Evolutionary conservation across 2,329 filamentous ascomycete species (phyloP).

Genomic region (Ophiosphaerella herpotricha): DNA sequence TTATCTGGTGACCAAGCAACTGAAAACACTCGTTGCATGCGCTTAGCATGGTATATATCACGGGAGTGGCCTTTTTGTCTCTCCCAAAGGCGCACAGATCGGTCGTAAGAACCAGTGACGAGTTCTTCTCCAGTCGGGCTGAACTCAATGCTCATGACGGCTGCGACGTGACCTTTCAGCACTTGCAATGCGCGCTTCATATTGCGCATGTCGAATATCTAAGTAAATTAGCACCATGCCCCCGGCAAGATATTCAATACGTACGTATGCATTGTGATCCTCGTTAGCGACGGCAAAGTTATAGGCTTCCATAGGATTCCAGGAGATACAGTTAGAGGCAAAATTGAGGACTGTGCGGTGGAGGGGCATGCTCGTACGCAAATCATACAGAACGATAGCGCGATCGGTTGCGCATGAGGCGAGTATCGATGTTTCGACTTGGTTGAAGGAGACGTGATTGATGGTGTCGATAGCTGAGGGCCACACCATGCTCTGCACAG

Average conservation of each 20-base stretch:
- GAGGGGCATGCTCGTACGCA: conserved; percentile 82
- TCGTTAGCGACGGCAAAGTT: conserved; percentile 93
- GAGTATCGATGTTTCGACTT: conserved; percentile 88
- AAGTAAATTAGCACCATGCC: conserved; percentile 5
- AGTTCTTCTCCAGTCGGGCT: conserved; percentile 93
- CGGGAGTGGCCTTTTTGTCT: conserved; percentile 79
- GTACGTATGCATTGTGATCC: conserved; percentile 80
- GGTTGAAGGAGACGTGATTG: conserved; percentile 85
- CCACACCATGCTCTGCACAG: conserved; percentile 83
- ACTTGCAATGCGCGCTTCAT: conserved; percentile 87
- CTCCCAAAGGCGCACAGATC: conserved; percentile 85
- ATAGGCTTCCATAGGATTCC: conserved; percentile 97
- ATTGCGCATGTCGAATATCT: conserved; percentile 90
- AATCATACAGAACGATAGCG: conserved; percentile 86
- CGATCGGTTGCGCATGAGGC: conserved; percentile 85
- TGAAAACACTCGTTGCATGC: conserved; percentile 94
- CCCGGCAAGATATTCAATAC: neutral
- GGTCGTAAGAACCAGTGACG: conserved; percentile 85
- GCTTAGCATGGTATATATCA: conserved; percentile 96
- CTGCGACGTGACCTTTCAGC: conserved; percentile 84
- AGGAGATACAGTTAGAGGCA: conserved; percentile 89
- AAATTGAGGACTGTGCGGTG: conserved; percentile 81
- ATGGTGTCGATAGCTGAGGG: conserved; percentile 86
- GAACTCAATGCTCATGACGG: conserved; percentile 96
- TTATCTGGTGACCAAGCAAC: conserved; percentile 85